Percentiles rank a stretch among this genome's conserved stretches.
These are phyloP conservation scores for Fusarium kyushuense DNA, from an alignment of 2,329 filamentous ascomycete species.

Conservation along the genomic window DNA sequence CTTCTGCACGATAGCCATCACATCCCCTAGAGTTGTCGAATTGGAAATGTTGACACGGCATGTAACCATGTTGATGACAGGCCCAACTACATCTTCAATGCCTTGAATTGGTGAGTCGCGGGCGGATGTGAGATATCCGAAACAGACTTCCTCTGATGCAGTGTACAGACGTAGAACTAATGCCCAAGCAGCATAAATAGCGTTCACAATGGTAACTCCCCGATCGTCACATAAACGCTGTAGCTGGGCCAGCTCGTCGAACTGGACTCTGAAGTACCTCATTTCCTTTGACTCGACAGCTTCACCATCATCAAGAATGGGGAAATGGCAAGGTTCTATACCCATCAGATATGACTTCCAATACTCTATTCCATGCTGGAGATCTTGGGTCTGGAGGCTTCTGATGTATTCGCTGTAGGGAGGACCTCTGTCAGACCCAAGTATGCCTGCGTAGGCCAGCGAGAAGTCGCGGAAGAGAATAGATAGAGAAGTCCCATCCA, in stretches of 20 bases:
- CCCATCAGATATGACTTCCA: constrained; percentile 34
- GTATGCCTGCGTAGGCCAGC: constrained; percentile 13
- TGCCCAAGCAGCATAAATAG: constrained; percentile 43
- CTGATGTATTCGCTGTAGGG: constrained; percentile 35
- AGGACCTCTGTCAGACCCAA: constrained; percentile 23
- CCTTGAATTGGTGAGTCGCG: constrained; percentile 62
- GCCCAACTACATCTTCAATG: constrained; percentile 62
- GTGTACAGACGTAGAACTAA: constrained; percentile 53
- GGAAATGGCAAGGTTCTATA: constrained; percentile 39
- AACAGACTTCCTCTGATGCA: constrained; percentile 61
- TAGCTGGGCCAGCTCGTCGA: constrained; percentile 22
- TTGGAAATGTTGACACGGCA: constrained; percentile 57
- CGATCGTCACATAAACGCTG: constrained; percentile 26
- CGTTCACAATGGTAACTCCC: constrained; percentile 35
- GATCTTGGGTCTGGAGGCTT: constrained; percentile 17
- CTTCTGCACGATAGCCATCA: constrained; percentile 23
- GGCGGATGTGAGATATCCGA: constrained; percentile 66
- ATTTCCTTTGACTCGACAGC: constrained; percentile 24
- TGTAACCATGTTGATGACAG: constrained; percentile 69
- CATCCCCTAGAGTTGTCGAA: background rate
- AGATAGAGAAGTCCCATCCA: constrained; percentile 41
- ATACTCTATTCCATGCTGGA: constrained; percentile 19
- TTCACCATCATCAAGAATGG: constrained; percentile 28
- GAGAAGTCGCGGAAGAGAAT: constrained; percentile 40
- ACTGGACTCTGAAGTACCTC: constrained; percentile 35